Conservation (phyloP, 805 yeast species). For the Zygoascus biomembranicola region DNA sequence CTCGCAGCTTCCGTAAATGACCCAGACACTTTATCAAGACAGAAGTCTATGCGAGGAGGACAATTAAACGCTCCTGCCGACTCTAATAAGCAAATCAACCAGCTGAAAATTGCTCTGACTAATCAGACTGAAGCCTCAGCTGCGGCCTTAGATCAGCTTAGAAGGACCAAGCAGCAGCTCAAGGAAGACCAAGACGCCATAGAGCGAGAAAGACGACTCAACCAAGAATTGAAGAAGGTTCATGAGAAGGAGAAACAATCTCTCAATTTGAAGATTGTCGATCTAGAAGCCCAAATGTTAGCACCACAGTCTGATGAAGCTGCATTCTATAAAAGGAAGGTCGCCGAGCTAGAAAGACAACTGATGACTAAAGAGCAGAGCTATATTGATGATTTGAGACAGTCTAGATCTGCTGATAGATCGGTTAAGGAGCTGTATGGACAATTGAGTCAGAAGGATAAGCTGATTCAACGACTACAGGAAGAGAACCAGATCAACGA, state of each 20-base stretch:
- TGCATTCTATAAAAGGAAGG: constrained; percentile 10
- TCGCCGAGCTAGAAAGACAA: constrained; percentile 19
- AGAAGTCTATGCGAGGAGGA: neutral
- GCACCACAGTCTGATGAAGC: constrained; percentile 15
- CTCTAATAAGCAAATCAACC: constrained; percentile 7
- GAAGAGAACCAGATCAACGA: constrained; percentile 48
- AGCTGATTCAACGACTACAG: constrained; percentile 26
- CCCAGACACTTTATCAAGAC: constrained; percentile 2
- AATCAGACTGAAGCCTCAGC: constrained; percentile 15
- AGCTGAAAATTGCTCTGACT: constrained; percentile 10
- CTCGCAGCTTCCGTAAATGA: constrained; percentile 20
- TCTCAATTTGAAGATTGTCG: constrained; percentile 19
- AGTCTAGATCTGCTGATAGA: constrained; percentile 18
- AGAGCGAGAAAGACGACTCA: constrained; percentile 17
- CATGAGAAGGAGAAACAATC: constrained; percentile 28
- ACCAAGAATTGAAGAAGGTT: constrained; percentile 19
- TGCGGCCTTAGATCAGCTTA: constrained; percentile 10
- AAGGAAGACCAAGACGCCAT: constrained; percentile 23
- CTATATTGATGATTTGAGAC: constrained; percentile 16
- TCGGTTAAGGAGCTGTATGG: constrained; percentile 18
- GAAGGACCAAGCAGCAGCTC: constrained; percentile 29
- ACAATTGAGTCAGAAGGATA: constrained; percentile 23
- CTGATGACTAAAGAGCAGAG: constrained; percentile 14
- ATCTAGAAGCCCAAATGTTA: constrained; percentile 18
- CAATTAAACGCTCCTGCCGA: neutral